Base-by-base conservation (phyloP, 805 yeast genomes). In the Grigorovia yakushimaensis region DNA sequence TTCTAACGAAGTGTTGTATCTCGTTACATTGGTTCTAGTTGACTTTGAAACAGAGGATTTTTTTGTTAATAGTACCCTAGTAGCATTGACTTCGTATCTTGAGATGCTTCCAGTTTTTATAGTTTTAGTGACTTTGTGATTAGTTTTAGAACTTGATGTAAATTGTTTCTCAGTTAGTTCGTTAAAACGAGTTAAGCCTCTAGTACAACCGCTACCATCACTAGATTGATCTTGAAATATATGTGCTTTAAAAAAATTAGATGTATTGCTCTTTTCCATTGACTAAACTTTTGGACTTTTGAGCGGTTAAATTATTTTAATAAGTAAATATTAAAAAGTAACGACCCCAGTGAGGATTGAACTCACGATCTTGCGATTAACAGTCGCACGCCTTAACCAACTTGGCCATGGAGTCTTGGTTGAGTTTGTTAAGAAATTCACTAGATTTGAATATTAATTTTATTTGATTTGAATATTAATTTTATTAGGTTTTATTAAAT, bases 381-480 rank as follows among this genome's bases (percentile, higher is more conserved):
- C 78, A 74, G 78, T 73, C 78, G 77, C 77, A 73, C 76, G 78
- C 78, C 78, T 73, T 73, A 73, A 69, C 77, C 77, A 73, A 67
- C 78, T 73, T 73, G 78, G 78, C 77, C 77, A 73, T 70, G 74
- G 65, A 72, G 75, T 71, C 76, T 3, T 7, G 4, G 9, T 27
- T 27, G 9, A 24, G 9, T 7, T 24, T 30, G n/a, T 10, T 13
- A 13, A 10, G 11, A 13, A 5, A 30, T 30, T 30, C n/a, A 7
- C 9, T 24, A 24, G 9, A 24, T 9, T 24, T 24, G n/a, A n/a
- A n/a, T 24, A 24, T 24, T 24, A 24, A 24, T 24, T 24, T n/a
- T n/a, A n/a, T n/a, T n/a, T n/a, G n/a, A n/a, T n/a, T n/a, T n/a
- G n/a, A n/a, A n/a, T 24, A 24, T 24, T 24, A 24, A 24, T 24